phyloP scores from a whole-genome alignment of 169 alveolate genomes.

The Cryptosporidium sp. region DNA sequence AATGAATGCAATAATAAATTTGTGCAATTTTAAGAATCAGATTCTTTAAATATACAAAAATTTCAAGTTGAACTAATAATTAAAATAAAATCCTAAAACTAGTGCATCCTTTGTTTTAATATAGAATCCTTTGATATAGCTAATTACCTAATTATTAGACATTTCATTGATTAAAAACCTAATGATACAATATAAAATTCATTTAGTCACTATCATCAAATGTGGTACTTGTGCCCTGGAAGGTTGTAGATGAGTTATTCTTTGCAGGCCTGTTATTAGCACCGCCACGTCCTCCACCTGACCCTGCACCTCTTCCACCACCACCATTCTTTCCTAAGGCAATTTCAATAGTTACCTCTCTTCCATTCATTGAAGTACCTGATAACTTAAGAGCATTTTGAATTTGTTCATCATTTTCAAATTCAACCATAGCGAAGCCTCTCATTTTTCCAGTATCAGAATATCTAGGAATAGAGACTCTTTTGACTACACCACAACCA shows the following conservation, averaged over 20 bases:
- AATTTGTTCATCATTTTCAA: constrained; percentile 71
- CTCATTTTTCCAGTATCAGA: constrained; percentile 76
- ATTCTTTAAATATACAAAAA: too few species aligned
- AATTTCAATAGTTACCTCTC: constrained; percentile 69
- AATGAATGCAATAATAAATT: too few species aligned
- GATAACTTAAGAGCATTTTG: constrained; percentile 65
- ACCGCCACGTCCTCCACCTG: constrained; percentile 12
- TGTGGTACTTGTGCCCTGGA: constrained; percentile 67
- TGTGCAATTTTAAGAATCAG: too few species aligned
- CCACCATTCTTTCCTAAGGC: constrained; percentile 45
- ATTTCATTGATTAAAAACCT: neutral
- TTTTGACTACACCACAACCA: constrained; percentile 51
- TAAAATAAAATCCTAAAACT: neutral
- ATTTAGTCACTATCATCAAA: constrained; percentile 63
- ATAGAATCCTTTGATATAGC: too few species aligned
- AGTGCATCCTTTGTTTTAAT: neutral
- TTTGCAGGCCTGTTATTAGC: constrained; percentile 12
- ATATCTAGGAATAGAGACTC: constrained; percentile 68
- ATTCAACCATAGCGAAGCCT: constrained; percentile 74
- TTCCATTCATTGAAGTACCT: constrained; percentile 68
- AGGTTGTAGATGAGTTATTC: constrained; percentile 25
- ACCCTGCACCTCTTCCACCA: constrained; percentile 5
- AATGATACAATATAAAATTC: neutral
- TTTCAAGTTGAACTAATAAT: neutral
- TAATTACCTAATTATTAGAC: neutral